Evolutionary conservation across 1,284 basidiomycete genomes (phyloP).

Genomic region (Cyathus pygmaeus): DNA sequence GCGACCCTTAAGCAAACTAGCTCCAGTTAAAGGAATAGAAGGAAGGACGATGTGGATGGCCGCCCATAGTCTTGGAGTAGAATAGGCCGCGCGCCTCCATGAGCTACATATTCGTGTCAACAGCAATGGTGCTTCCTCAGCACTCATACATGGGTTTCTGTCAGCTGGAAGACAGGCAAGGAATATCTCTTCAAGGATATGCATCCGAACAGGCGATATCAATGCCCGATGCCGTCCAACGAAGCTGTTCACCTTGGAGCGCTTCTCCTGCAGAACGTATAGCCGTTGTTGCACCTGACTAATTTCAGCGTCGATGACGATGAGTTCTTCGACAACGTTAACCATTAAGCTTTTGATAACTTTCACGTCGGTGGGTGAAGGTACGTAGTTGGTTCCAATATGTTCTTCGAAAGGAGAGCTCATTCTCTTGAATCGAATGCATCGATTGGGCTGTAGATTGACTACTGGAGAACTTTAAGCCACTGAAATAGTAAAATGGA

Average conservation of each 20-base stretch:
- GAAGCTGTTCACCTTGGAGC: not conserved
- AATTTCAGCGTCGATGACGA: no score
- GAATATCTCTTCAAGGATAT: conserved; percentile 28
- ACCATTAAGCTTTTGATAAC: no score
- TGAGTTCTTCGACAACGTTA: no score
- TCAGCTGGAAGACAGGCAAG: conserved; percentile 19
- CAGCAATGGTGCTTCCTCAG: conserved; percentile 10
- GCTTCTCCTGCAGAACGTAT: not conserved
- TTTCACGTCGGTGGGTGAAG: no score
- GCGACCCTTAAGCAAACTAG: no score
- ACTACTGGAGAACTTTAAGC: no score
- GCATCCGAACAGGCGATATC: conserved; percentile 17
- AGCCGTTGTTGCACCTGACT: not conserved
- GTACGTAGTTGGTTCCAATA: no score
- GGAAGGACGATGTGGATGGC: conserved; percentile 11
- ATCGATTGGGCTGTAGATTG: no score
- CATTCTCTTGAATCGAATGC: no score
- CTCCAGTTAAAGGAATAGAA: not conserved
- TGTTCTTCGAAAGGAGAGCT: no score
- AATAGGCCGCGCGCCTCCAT: conserved; percentile 2
- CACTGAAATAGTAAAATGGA: no score
- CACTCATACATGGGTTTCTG: conserved; percentile 20
- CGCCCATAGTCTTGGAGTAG: conserved; percentile 10
- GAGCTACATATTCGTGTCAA: conserved; percentile 9
- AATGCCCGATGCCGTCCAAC: conserved; percentile 1